phyloP scores from a whole-genome alignment of 2,329 filamentous ascomycete genomes.

The Ascocoryne sarcoides region DNA sequence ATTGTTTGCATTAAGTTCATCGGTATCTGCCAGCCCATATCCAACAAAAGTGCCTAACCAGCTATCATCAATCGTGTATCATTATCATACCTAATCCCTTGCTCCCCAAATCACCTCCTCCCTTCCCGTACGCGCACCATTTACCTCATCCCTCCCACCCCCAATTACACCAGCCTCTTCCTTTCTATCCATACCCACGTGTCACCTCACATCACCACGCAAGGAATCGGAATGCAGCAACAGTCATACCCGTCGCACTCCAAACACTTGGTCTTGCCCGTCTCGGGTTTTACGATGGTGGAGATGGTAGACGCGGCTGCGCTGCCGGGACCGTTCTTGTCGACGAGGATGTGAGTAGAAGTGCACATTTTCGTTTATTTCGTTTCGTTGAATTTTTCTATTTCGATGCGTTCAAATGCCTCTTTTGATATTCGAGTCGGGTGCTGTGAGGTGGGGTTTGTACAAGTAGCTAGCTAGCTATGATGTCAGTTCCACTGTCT shows the following conservation, averaged over 20 bases:
- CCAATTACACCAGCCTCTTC: neutral
- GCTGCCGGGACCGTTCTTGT: slow-evolving; percentile 40
- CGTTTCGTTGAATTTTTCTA: no score
- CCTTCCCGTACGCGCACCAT: no score
- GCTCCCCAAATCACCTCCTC: slow-evolving; percentile 8
- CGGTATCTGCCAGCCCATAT: no score
- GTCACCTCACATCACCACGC: slow-evolving; percentile 37
- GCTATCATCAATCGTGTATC: no score
- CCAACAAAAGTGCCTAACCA: no score
- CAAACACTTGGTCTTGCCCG: slow-evolving; percentile 39
- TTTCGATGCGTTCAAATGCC: no score
- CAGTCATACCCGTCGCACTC: slow-evolving; percentile 43
- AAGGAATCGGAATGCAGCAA: slow-evolving; percentile 46
- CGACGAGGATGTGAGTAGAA: slow-evolving; percentile 29
- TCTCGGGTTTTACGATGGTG: slow-evolving; percentile 42
- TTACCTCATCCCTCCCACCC: no score
- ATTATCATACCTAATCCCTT: neutral
- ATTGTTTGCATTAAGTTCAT: no score
- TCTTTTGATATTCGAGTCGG: no score
- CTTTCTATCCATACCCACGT: neutral
- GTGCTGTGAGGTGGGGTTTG: neutral
- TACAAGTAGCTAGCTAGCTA: neutral
- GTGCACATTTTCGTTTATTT: slow-evolving; percentile 27
- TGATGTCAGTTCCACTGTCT: neutral
- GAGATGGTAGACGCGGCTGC: slow-evolving; percentile 40